Percentiles rank a stretch among this genome's conserved stretches.
Conservation (phyloP, 495 filamentous ascomycete species). For the Hypoxylon lenormandii region DNA sequence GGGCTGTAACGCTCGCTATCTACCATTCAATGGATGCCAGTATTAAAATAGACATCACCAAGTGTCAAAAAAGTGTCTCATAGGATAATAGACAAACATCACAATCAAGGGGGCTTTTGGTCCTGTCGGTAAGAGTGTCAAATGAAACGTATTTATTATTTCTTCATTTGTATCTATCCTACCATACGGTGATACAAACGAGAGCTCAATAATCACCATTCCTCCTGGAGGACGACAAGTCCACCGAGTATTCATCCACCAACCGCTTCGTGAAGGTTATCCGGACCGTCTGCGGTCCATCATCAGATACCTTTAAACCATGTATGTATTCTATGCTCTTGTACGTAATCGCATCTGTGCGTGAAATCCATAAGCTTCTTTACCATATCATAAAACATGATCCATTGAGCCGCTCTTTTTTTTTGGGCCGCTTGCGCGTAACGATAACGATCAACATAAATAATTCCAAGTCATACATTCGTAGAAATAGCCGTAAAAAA, state of each 20-base stretch:
- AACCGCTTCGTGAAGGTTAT: conserved; percentile 41
- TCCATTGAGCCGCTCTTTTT: conserved; percentile 49
- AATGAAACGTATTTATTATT: conserved; percentile 42
- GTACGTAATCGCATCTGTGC: conserved; percentile 44
- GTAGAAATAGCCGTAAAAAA: conserved; percentile 49
- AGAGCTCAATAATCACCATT: conserved; percentile 22
- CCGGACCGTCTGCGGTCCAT: conserved; percentile 27
- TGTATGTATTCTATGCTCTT: conserved; percentile 50
- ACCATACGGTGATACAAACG: conserved; percentile 40
- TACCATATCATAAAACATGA: conserved; percentile 50
- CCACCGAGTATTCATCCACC: conserved; percentile 36
- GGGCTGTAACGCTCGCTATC: conserved; percentile 5
- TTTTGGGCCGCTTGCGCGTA: conserved; percentile 45
- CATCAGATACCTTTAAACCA: conserved; percentile 27
- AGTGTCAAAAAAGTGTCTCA: too few relatives aligned
- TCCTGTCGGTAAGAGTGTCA: conserved; percentile 10
- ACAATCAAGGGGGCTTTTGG: background rate
- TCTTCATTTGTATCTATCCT: conserved; percentile 34
- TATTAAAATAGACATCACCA: background rate
- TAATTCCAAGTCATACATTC: conserved; percentile 53
- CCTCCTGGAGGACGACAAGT: conserved; percentile 24
- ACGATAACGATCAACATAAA: conserved; percentile 43
- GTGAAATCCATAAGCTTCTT: conserved; percentile 49
- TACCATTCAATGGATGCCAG: background rate
- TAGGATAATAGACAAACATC: background rate